These are phyloP conservation scores for Calendula officinalis DNA, from an alignment of 129 eudicot genomes.

Conservation along the genomic window DNA sequence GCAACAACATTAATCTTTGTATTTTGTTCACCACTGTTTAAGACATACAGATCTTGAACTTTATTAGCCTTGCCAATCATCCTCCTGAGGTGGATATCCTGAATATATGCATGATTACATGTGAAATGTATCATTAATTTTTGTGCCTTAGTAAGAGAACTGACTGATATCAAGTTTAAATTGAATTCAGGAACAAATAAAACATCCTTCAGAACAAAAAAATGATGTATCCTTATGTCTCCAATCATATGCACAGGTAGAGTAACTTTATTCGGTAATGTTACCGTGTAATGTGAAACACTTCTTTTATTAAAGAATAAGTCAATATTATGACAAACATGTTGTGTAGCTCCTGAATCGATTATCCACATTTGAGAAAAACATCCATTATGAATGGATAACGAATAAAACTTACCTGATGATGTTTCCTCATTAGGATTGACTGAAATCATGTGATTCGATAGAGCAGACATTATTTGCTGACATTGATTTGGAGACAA, in stretches of 20 bases:
- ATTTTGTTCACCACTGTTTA: too few species aligned
- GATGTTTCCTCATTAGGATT: neutral
- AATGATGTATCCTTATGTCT: neutral
- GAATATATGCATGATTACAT: too few species aligned
- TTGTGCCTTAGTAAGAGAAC: neutral
- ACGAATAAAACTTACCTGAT: neutral
- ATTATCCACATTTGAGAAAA: neutral
- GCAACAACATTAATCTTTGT: neutral
- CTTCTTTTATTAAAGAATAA: neutral
- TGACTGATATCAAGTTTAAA: neutral
- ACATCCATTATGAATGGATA: neutral
- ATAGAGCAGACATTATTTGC: neutral
- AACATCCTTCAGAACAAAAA: neutral
- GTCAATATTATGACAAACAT: neutral
- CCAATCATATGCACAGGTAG: neutral
- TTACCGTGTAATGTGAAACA: neutral
- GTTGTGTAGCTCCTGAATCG: neutral
- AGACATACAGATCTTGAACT: neutral
- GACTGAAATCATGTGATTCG: neutral
- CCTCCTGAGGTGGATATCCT: neutral
- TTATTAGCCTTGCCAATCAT: too few species aligned
- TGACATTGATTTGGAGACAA: neutral
- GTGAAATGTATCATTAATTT: too few species aligned
- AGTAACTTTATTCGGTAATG: neutral
- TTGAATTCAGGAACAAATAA: neutral